These are phyloP conservation scores for Kluyveromyces siamensis DNA, from an alignment of 805 yeast species.

Conservation along the genomic window DNA sequence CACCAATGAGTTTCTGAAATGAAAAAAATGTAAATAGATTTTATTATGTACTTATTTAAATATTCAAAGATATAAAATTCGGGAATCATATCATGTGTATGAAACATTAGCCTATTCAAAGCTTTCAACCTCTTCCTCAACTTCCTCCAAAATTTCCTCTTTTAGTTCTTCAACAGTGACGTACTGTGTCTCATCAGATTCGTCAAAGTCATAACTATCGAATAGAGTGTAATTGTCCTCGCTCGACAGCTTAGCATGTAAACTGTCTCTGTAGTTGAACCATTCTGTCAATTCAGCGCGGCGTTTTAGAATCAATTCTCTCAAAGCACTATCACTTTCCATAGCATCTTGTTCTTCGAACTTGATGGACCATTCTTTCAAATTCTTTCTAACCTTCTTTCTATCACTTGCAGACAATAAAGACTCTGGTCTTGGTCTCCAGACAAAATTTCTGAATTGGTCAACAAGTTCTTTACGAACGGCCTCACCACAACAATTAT, in stretches of 20 bases:
- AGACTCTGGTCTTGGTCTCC: conserved; percentile 96
- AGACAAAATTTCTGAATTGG: conserved; percentile 77
- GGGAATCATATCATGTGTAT: background rate
- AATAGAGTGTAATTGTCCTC: conserved; percentile 15
- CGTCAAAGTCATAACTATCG: conserved; percentile 37
- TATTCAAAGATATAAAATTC: no score
- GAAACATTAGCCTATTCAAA: conserved; percentile 2
- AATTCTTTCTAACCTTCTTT: conserved; percentile 84
- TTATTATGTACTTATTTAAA: no score
- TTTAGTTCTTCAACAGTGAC: conserved; percentile 69
- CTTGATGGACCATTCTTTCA: conserved; percentile 82
- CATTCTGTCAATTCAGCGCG: conserved; percentile 78
- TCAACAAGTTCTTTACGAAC: conserved; percentile 70
- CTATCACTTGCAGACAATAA: conserved; percentile 66
- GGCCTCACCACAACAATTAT: conserved; percentile 71
- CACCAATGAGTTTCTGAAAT: background rate
- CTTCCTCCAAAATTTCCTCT: conserved; percentile 65
- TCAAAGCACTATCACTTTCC: conserved; percentile 88
- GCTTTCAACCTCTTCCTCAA: conserved; percentile 54
- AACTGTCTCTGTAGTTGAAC: conserved; percentile 63
- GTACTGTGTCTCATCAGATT: conserved; percentile 40
- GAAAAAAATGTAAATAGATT: no score
- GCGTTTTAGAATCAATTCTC: conserved; percentile 80
- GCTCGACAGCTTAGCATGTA: conserved; percentile 36
- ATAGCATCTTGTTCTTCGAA: conserved; percentile 92